Percentiles rank a stretch among this genome's conserved stretches.
Evolutionary conservation across 2,329 filamentous ascomycete species (phyloP).

Genomic region (Colletotrichum simmondsii): DNA sequence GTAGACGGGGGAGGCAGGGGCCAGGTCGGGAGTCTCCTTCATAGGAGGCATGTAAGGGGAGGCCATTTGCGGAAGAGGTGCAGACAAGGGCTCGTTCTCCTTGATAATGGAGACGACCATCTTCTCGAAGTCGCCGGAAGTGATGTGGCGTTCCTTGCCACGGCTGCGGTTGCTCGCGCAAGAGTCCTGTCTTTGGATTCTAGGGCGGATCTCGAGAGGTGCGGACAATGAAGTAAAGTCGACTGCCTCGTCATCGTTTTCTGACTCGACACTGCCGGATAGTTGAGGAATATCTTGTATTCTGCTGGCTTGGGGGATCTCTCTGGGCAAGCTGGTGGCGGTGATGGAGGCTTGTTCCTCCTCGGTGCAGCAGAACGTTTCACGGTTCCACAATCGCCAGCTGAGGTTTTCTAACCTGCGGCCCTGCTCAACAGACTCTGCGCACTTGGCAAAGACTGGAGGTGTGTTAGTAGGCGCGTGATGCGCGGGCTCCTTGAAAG

Average conservation of each 20-base stretch:
- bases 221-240: conserved; percentile 66
- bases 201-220: conserved; percentile 70
- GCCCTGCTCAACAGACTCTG: conserved; percentile 93
- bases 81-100: conserved; percentile 76
- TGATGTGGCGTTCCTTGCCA: conserved; percentile 86
- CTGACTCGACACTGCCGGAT: conserved; percentile 81
- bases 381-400: conserved; percentile 94
- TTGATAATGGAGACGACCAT: conserved; percentile 95
- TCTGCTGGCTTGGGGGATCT: conserved; percentile 54
- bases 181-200: conserved; percentile 78
- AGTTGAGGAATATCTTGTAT: conserved; percentile 74
- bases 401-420: conserved; percentile 93
- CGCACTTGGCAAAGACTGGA: conserved; percentile 91
- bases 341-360: conserved; percentile 59
- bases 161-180: conserved; percentile 76
- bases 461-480: conserved; percentile 8
- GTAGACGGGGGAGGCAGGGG: conserved; percentile 43
- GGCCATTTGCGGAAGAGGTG: conserved; percentile 59
- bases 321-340: conserved; percentile 58
- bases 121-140: conserved; percentile 91
- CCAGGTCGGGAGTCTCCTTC: conserved; percentile 53
- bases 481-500: conserved; percentile 37
- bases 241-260: conserved; percentile 74
- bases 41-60: conserved; percentile 53
- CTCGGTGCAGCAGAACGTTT: conserved; percentile 87